Base-by-base conservation (phyloP, 306 rosid genomes). In the Malus orientalis region DNA sequence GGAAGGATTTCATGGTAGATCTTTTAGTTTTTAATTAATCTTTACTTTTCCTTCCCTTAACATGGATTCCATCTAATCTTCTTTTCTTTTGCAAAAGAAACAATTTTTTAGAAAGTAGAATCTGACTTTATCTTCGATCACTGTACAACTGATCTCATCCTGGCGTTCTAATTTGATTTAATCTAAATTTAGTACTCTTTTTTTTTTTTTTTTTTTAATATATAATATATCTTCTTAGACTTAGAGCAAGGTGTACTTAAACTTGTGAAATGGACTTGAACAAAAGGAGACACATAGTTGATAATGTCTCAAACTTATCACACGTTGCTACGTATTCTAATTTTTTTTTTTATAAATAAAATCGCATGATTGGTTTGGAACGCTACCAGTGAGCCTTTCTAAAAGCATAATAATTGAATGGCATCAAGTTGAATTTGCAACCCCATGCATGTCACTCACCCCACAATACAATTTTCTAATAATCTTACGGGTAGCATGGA, bases 321-420 rank as follows among this genome's bases (percentile, higher is more conserved):
- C 0, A 3, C 1, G 45, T 40, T 10, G 0, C 1, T 0, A 2
- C 6, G 12, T 42, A 42, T 42, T 42, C 0, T 9, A 40, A 7
- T 25, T 7, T 38, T 38, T 38, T 38, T 8, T 40, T 40, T 33
- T 33, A 4, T 5, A 36, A 38, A 38, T 38, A 38, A 38, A 6
- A 38, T 6, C 0, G 2, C 42, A 1, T 38, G 0, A 38, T 49
- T 49, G 20, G 6, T 14, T 47, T 47, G 6, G 0, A 12, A 47
- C 2, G 16, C 19, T 47, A 5, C 6, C 1, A 4, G 0, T 15
- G 54, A 1, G 1, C 54, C 42, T 1, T 14, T 47, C 14, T 47
- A 15, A 7, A 47, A 16, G 54, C 54, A 12, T 4, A 4, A 47
- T 14, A 3, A 57, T 62, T 14, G 29, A 62, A 13, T 27, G 68